These are phyloP conservation scores for Cystobasidium onofrii DNA, from an alignment of 768 basidiomycete species.

Conservation along the genomic window DNA sequence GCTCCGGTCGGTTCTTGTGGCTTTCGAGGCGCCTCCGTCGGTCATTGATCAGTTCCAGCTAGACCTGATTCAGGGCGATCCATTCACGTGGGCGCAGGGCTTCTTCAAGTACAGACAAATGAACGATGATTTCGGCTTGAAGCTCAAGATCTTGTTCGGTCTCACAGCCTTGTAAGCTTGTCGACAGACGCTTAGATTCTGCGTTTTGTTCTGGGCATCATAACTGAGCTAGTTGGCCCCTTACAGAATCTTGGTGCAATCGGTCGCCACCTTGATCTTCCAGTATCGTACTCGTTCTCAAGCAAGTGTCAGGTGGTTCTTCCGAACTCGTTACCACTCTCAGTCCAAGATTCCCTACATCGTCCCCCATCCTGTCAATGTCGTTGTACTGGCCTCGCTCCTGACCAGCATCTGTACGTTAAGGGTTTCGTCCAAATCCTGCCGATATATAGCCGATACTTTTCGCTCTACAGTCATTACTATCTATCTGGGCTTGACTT, in stretches of 20 bases:
- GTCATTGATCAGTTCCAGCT: background rate
- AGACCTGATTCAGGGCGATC: background rate
- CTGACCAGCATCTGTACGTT: constrained; percentile 7
- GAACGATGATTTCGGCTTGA: background rate
- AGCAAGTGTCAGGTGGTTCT: constrained; percentile 1
- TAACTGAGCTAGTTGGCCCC: background rate
- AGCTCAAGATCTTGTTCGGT: background rate
- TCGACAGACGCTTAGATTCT: too few species aligned
- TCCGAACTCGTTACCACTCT: constrained; percentile 2
- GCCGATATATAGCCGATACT: background rate
- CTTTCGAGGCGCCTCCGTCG: background rate
- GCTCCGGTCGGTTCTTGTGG: background rate
- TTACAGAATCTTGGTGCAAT: background rate
- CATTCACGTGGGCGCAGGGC: background rate
- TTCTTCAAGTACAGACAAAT: background rate
- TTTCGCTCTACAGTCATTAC: constrained; percentile 1
- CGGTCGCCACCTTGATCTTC: background rate
- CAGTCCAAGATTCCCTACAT: constrained; percentile 28
- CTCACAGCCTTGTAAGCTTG: constrained; percentile 7
- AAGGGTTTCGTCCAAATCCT: background rate
- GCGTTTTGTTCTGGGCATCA: too few species aligned
- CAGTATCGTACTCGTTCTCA: background rate
- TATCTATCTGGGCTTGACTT: background rate
- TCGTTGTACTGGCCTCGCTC: constrained; percentile 14
- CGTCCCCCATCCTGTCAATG: constrained; percentile 27